Conservation (phyloP, 495 filamentous ascomycete species). For the Talaromyces ruber region DNA sequence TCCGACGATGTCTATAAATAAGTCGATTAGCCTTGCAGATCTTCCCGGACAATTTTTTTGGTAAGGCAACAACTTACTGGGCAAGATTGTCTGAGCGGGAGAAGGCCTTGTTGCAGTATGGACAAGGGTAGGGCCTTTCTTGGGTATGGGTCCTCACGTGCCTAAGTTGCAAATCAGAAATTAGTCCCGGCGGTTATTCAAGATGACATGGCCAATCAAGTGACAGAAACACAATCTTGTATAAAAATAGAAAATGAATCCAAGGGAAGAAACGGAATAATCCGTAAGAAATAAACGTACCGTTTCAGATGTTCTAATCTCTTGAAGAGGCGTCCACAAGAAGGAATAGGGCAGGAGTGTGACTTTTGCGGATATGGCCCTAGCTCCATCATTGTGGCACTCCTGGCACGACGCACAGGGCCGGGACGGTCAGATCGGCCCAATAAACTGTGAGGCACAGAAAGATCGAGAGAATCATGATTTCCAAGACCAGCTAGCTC, state of each 20-base stretch:
- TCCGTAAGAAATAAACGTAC: constrained; percentile 45
- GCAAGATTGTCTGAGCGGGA: constrained; percentile 97
- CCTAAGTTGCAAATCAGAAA: constrained; percentile 42
- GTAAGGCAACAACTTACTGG: constrained; percentile 54
- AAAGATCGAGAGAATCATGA: constrained; percentile 50
- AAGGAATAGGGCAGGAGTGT: constrained; percentile 97
- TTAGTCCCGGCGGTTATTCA: constrained; percentile 54
- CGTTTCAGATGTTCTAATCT: constrained; percentile 97
- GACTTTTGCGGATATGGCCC: constrained; percentile 96
- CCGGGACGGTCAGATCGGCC: constrained; percentile 55
- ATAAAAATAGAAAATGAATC: constrained; percentile 3
- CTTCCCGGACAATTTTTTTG: constrained; percentile 13
- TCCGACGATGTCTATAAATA: constrained; percentile 73
- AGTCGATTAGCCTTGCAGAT: constrained; percentile 17
- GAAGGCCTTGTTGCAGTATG: constrained; percentile 96
- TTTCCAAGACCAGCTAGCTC: constrained; percentile 59
- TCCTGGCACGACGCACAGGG: constrained; percentile 82
- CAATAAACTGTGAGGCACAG: constrained; percentile 51
- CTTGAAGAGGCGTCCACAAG: constrained; percentile 96
- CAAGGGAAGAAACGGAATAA: not conserved
- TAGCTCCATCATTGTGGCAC: constrained; percentile 92
- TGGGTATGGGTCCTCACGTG: constrained; percentile 99
- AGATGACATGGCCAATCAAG: constrained; percentile 16
- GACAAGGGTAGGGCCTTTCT: constrained; percentile 95
- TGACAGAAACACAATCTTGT: not conserved